Evolutionary conservation across 2,329 filamentous ascomycete species (phyloP).

Genomic region (Phaeoacremonium minimum): DNA sequence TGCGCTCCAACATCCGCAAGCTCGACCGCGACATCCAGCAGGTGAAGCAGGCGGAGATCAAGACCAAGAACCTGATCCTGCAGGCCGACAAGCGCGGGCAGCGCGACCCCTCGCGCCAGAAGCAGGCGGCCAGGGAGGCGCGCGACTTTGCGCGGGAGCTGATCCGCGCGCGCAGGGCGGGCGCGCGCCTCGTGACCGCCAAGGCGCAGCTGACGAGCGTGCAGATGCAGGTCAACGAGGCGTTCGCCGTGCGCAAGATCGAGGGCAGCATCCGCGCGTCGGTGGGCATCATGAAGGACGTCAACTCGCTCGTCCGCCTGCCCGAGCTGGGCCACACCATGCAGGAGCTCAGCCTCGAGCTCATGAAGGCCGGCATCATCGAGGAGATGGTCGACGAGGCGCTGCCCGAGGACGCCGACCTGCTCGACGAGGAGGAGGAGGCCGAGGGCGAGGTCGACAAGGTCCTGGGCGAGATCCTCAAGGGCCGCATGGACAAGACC

Average conservation of each 20-base stretch:
- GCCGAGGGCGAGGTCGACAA: constrained; percentile 83
- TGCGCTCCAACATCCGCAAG: constrained; percentile 86
- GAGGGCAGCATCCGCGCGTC: constrained; percentile 84
- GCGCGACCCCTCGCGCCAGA: constrained; percentile 71
- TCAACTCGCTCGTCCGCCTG: constrained; percentile 78
- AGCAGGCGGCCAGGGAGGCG: constrained; percentile 76
- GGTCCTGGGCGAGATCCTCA: constrained; percentile 85
- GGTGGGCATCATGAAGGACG: constrained; percentile 94
- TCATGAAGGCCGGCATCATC: constrained; percentile 93
- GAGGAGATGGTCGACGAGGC: constrained; percentile 94
- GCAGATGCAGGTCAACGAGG: constrained; percentile 96
- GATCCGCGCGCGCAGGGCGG: constrained; percentile 74
- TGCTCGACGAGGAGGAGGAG: constrained; percentile 70
- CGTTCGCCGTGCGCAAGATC: constrained; percentile 92
- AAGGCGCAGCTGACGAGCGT: constrained; percentile 91
- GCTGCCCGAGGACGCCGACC: constrained; percentile 69
- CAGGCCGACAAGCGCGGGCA: constrained; percentile 77
- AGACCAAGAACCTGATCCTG: constrained; percentile 81
- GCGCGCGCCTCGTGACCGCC: constrained; percentile 70
- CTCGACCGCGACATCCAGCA: constrained; percentile 87
- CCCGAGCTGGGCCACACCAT: constrained; percentile 88
- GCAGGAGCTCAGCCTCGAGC: constrained; percentile 78
- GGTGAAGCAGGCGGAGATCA: constrained; percentile 74
- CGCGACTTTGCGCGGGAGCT: constrained; percentile 87
- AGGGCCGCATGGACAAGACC: constrained; percentile 70